Evolutionary conservation across 129 eudicot species (phyloP).

Genomic region (Tanacetum coccineum): DNA sequence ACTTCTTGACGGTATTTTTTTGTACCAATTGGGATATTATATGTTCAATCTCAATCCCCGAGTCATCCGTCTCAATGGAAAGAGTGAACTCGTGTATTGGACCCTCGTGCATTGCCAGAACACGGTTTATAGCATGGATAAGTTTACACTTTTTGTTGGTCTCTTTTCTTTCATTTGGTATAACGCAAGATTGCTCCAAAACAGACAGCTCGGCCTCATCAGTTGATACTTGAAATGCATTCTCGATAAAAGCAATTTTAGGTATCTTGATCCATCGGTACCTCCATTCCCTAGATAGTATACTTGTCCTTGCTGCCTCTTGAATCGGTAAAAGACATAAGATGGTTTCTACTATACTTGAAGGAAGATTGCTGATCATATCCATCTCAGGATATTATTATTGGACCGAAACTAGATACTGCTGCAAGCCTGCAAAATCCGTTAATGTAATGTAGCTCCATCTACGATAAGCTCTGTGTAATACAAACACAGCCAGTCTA

Average conservation of each 20-base stretch:
- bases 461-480: too few relatives aligned
- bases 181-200: neutral
- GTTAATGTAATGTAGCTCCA: neutral
- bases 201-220: neutral
- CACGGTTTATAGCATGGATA: neutral
- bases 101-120: conserved; percentile 1
- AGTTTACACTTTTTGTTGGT: neutral
- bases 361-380: neutral
- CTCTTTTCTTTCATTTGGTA: neutral
- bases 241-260: neutral
- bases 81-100: neutral
- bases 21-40: neutral
- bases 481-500: too few relatives aligned
- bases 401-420: neutral
- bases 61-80: neutral
- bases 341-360: neutral
- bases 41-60: neutral
- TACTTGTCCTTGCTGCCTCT: neutral
- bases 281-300: conserved; percentile 4
- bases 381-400: neutral
- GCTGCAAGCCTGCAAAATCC: neutral
- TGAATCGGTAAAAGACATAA: neutral
- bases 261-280: neutral
- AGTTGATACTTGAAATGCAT: neutral
- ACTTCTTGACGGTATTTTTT: conserved; percentile 8